Evolutionary conservation across 345 rosid species (phyloP).

Genomic region (Isatis tinctoria): DNA sequence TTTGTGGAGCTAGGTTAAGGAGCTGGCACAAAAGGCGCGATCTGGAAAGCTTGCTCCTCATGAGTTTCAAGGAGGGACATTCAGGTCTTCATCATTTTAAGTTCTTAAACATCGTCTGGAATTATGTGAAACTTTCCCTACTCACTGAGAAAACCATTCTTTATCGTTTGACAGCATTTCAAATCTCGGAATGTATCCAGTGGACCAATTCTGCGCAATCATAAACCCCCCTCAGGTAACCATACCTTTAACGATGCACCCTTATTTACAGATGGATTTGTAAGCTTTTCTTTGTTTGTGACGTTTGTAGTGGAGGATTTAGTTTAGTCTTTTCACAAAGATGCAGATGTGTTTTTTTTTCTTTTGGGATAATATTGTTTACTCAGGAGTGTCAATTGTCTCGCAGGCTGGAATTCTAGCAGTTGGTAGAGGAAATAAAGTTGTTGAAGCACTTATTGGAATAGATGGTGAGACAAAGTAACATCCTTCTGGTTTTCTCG

Average conservation of each 20-base stretch:
- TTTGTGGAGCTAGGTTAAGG: constrained; percentile 59
- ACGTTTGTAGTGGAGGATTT: not conserved
- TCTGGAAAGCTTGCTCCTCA: constrained; percentile 84
- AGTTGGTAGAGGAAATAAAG: constrained; percentile 87
- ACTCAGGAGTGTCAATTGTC: constrained; percentile 1
- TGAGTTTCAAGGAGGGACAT: constrained; percentile 97
- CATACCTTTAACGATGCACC: constrained; percentile 10
- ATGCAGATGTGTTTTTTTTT: not conserved
- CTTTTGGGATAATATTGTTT: not conserved
- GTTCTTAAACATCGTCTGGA: not conserved
- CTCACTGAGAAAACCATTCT: constrained; percentile 3
- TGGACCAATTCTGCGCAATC: constrained; percentile 88
- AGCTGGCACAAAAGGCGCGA: constrained; percentile 92
- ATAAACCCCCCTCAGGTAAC: constrained; percentile 96
- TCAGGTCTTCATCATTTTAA: constrained; percentile 49
- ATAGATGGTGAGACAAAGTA: constrained; percentile 57
- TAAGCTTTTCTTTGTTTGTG: not conserved
- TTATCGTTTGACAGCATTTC: constrained; percentile 70
- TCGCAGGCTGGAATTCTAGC: constrained; percentile 94
- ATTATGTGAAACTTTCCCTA: not conserved
- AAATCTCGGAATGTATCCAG: constrained; percentile 98
- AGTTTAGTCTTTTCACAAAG: not conserved
- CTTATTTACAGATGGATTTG: not conserved
- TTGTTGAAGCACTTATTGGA: constrained; percentile 67
- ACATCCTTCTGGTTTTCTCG: not conserved